These are phyloP conservation scores for Plasmodium sp. DNA, from an alignment of 169 alveolate species.

Conservation along the genomic window DNA sequence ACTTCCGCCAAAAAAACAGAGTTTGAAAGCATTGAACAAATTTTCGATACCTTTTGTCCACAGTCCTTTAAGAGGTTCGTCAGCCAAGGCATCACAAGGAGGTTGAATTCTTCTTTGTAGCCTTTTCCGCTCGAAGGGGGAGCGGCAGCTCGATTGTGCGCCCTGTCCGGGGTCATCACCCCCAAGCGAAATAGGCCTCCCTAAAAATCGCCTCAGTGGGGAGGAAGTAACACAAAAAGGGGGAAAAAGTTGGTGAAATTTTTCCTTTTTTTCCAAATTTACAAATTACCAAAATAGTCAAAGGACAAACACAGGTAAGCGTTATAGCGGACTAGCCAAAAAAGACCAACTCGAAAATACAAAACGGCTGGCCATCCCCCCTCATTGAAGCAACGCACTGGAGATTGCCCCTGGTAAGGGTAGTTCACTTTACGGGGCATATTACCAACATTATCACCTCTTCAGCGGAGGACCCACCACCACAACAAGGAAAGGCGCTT, in stretches of 20 bases:
- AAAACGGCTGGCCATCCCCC: neutral
- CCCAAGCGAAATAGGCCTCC: neutral
- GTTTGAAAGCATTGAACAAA: slow-evolving; percentile 53
- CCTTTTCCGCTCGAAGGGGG: neutral
- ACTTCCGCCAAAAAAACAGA: neutral
- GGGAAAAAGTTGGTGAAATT: neutral
- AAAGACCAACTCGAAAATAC: neutral
- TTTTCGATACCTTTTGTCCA: slow-evolving; percentile 46
- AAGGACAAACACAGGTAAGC: neutral
- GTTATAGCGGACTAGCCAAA: neutral
- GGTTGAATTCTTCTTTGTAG: neutral
- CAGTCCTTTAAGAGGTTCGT: slow-evolving; percentile 38
- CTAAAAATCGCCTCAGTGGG: neutral
- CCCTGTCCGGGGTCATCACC: neutral
- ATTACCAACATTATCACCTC: neutral
- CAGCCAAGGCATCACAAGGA: neutral
- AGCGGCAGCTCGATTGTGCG: neutral
- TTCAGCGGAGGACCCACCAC: neutral
- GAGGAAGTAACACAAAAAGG: neutral
- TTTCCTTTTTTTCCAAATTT: neutral
- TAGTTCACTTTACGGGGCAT: neutral
- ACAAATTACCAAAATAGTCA: neutral
- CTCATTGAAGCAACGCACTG: neutral
- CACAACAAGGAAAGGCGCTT: neutral
- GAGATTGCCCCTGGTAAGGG: neutral